Base-by-base conservation (phyloP, 2,329 filamentous ascomycete species). In the Tolypocladium amazonense region DNA sequence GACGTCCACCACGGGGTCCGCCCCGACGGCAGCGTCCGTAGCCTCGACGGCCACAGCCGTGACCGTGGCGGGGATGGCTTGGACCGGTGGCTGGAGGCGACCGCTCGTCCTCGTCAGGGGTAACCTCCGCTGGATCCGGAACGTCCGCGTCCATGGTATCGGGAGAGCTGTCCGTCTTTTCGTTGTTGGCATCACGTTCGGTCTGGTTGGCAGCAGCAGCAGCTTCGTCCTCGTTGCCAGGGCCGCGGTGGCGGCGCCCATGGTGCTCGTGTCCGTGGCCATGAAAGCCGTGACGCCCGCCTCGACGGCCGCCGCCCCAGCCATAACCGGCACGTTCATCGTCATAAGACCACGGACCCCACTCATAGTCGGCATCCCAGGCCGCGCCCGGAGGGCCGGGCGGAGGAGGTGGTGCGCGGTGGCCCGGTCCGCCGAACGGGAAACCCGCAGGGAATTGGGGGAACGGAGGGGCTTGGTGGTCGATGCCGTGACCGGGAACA, bases 401-500 rank as follows among this genome's bases (percentile, higher is more conserved):
- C 25, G 47, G 47, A 27, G 47, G 14, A 14, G 47, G 47, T 18
- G 47, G 47, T 12, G 8, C 57, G 59, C 38, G 64, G 30, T 63
- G 56, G 47, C 45, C 61, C 58, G 38, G 63, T 30, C 55, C 61
- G 60, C 59, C 65, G 60, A 74, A 76, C 35, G 74, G 72, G 58
- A 76, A 76, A 30, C 71, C 72, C 1, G 66, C 60, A 43, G 67
- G 67, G 58, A 70, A 69, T 58, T 57, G 61, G 53, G 63, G 61
- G 53, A 65, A 62, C 59, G 63, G 64, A 37, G 67, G 59, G 39
- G 65, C 66, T 43, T 68, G 65, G 62, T 75, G 74, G 60, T 77
- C 76, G 59, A 76, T 71, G 55, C 76, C 74, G 23, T 68, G 68
- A 50, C 75, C 73, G 41, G 69, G 64, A 50, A 60, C 59, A 45